Base-by-base conservation (phyloP, 345 rosid species). In the Physaria fendleri region DNA sequence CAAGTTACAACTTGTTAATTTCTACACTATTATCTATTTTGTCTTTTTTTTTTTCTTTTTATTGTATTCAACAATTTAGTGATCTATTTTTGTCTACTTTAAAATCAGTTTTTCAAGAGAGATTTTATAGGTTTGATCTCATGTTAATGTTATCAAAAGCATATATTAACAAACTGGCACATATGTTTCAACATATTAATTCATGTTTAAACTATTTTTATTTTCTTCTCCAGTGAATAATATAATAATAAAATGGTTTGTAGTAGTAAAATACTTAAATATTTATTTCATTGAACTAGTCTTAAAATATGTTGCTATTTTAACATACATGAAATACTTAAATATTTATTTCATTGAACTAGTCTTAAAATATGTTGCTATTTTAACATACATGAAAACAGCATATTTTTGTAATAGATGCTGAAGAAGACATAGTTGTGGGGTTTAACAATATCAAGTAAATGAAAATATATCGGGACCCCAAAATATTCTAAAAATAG, bases 401-500 rank as follows among this genome's bases (percentile, higher is more conserved):
- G 33, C 69, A 64, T 55, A 14, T 45, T 13, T 25, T 53, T 43
- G 6, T 25, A 25, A 25, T 35, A 44, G 62, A 65, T 65, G 70
- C 62, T 38, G 58, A 39, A 66, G 71, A 66, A 11, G 51, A 57
- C 57, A 48, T 0, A 49, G 48, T 57, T 66, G 58, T 58, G 30
- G 35, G 64, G 71, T 50, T 57, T 57, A 47, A 47, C 27, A 57
- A 57, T 57, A 28, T 56, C 43, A 21, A 13, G 41, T 48, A 58
- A 48, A 49, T 37, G 41, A 38, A 58, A 48, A 49, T 37, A 57
- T 15, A 39, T 15, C 16, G 65, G 64, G 50, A 2, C 51, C 70
- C 71, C 11, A 48, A 66, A 39, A 66, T 66, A 66, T 57, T 66
- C 71, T 58, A 48, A 30, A 66, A 38, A 57, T 49, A 57, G 64